Evolutionary conservation across 805 yeast genomes (phyloP), one percentile per base, ranked within the genome.

Genomic region (Ogataea dorogensis): DNA sequence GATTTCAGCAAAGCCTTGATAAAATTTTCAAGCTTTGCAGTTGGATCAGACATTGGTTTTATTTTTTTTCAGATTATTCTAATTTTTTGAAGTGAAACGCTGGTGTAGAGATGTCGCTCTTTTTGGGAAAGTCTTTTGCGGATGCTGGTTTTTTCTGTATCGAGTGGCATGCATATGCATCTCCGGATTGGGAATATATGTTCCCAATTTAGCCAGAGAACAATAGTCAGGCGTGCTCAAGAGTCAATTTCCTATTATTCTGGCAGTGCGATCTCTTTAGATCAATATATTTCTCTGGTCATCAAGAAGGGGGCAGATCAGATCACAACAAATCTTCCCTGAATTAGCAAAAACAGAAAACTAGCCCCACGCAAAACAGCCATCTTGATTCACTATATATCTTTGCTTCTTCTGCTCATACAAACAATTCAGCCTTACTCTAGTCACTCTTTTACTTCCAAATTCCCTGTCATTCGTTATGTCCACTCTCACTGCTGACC

Each of bases 1-100:
- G 62, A 43, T n/a, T 47, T 48, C 12, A 58, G 29, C 4, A 57
- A 31, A 17, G 49, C 25, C 23, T 51, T 54, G 13, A 58, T 37
- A 24, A 51, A 53, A 14, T 42, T 45, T 15, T 58, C 61, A 10
- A 54, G 36, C 28, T 47, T 47, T 15, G 33, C 33, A 1, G 55
- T 51, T 9, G 55, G 53, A 26, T 51, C 55, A 15, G 32, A 31
- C 24, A 36, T 28, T 4, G 28, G 31, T 16, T 17, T 17, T 28
- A 7, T 14, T 27, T 10, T n/a, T 24, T 17, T 17, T 28, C n/a
- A n/a, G n/a, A n/a, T 17, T 36, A 30, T 11, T 24, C 21, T 14
- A 24, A 14, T 21, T 12, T 6, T 10, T 23, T 15, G 15, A 31
- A 22, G 11, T 7, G 23, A 13, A 14, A 17, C 17, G 16, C 20